Percentiles rank a stretch among this genome's conserved stretches.
These are phyloP conservation scores for Dalbergia cultrata DNA, from an alignment of 306 rosid genomes.

Conservation along the genomic window DNA sequence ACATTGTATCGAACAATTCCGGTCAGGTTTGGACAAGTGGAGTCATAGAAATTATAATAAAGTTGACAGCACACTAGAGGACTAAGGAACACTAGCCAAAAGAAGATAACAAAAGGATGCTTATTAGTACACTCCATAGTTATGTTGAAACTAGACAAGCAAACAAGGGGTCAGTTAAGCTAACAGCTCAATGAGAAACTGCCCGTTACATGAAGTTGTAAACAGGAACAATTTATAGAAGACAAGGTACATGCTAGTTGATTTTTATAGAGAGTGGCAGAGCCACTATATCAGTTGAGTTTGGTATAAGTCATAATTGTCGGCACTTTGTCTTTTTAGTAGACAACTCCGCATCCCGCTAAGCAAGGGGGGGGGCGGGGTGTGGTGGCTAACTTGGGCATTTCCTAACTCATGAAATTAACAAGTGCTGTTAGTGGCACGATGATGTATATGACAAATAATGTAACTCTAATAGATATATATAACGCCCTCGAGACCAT, in stretches of 20 bases:
- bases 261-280: constrained; percentile 54
- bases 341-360: neutral
- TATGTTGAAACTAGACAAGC: too few relatives aligned
- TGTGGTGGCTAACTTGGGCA: constrained; percentile 12
- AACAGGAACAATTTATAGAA: constrained; percentile 51
- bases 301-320: constrained; percentile 57
- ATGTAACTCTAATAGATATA: too few relatives aligned
- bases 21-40: constrained; percentile 70
- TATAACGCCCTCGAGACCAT: neutral
- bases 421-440: constrained; percentile 54
- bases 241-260: constrained; percentile 13
- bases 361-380: constrained; percentile 30
- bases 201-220: constrained; percentile 32
- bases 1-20: constrained; percentile 66
- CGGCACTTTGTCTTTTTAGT: constrained; percentile 35
- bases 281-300: constrained; percentile 67
- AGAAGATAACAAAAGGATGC: constrained; percentile 46
- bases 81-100: constrained; percentile 61
- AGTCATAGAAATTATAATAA: constrained; percentile 69
- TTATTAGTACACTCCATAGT: constrained; percentile 53
- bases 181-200: constrained; percentile 35
- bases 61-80: constrained; percentile 72
- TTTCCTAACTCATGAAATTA: constrained; percentile 40
- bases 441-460: constrained; percentile 42
- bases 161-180: neutral